phyloP scores from a whole-genome alignment of 768 basidiomycete genomes.

The Rhodotorula kratochvilovae region DNA sequence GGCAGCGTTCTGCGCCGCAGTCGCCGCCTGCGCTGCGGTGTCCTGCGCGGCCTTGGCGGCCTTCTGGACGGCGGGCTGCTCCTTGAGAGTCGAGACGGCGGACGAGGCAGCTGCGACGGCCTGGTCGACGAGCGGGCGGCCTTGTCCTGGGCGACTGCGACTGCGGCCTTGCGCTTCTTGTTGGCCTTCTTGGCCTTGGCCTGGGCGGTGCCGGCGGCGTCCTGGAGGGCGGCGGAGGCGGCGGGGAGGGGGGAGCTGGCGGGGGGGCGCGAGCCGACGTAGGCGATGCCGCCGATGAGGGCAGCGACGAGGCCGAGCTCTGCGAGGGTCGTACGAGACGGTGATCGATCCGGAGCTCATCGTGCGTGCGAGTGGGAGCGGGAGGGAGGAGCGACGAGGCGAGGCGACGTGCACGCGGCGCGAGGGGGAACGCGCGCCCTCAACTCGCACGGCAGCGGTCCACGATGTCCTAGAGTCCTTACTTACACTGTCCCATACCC shows the following conservation, averaged over 20 bases:
- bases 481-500: too few species aligned
- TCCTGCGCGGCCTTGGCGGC: constrained; percentile 1
- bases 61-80: not conserved
- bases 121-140: constrained; percentile 2
- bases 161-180: constrained; percentile 24
- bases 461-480: too few species aligned
- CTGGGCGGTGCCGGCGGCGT: not conserved
- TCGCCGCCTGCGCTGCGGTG: not conserved
- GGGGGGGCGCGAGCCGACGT: not conserved
- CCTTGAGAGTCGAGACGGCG: not conserved
- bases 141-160: not conserved
- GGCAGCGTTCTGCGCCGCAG: not conserved
- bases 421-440: not conserved
- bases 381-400: not conserved
- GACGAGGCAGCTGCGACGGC: not conserved
- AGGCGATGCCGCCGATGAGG: constrained; percentile 21
- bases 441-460: too few species aligned
- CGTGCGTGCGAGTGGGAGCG: not conserved
- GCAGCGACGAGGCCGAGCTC: constrained; percentile 18
- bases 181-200: constrained; percentile 12
- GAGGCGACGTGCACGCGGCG: not conserved
- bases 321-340: constrained; percentile 26
- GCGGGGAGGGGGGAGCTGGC: not conserved
- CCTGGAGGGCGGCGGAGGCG: not conserved
- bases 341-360: constrained; percentile 21